Evolutionary conservation across 2,329 filamentous ascomycete genomes (phyloP).

Genomic region (Penicillium sp.): DNA sequence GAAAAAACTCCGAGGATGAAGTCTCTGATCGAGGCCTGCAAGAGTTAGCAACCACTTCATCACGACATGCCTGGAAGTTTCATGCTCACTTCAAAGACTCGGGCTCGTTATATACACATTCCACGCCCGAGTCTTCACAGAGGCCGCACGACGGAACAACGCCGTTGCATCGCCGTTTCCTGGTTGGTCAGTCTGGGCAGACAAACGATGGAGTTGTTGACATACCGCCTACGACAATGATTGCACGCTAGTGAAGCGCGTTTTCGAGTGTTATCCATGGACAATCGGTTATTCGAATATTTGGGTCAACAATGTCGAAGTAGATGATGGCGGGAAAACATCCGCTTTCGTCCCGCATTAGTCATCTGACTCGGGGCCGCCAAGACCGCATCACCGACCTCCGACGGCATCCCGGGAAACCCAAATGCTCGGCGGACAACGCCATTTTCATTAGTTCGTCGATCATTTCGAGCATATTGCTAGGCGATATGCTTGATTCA

Average conservation of each 20-base stretch:
- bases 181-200: neutral
- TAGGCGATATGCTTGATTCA: neutral
- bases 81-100: conserved; percentile 1
- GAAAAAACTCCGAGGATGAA: conserved; percentile 5
- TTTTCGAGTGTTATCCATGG: conserved; percentile 2
- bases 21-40: conserved; percentile 2
- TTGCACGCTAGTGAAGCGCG: conserved; percentile 6
- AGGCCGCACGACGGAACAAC: conserved; percentile 5
- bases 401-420: neutral
- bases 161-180: conserved; percentile 11
- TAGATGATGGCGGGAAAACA: neutral
- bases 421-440: neutral
- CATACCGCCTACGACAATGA: conserved; percentile 2
- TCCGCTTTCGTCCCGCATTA: conserved; percentile 2
- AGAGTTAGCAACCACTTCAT: neutral
- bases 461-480: neutral
- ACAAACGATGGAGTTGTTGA: neutral
- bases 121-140: conserved; percentile 6
- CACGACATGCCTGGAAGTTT: too few species aligned
- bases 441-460: neutral
- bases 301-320: neutral
- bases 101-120: conserved; percentile 7
- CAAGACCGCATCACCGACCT: neutral
- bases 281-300: neutral
- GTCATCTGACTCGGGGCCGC: neutral